Conservation (phyloP, 2,329 filamentous ascomycete genomes). For the Coleophoma crateriformis region DNA sequence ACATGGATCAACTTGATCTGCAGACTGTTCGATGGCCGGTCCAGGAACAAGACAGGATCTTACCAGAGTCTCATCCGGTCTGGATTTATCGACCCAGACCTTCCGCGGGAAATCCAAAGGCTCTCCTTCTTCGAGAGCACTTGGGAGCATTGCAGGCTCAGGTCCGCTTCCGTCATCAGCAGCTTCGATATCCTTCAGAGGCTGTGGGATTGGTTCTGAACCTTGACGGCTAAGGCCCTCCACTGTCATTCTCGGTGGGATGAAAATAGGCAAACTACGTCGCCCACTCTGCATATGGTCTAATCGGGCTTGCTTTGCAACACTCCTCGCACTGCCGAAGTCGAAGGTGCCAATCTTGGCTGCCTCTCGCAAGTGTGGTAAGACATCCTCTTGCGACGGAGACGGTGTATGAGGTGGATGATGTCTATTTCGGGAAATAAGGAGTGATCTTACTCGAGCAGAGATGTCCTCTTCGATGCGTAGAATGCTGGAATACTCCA, state of each 20-base stretch:
- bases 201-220: not conserved
- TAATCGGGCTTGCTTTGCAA: constrained; percentile 9
- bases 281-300: not conserved
- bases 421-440: constrained; percentile 18
- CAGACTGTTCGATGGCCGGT: not conserved
- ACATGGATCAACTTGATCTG: not conserved
- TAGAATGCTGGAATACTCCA: constrained; percentile 15
- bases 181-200: not conserved
- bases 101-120: not conserved
- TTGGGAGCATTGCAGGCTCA: not conserved
- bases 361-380: constrained; percentile 2
- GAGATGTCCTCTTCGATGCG: constrained; percentile 22
- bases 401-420: constrained; percentile 19
- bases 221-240: not conserved
- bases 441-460: constrained; percentile 21
- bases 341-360: constrained; percentile 11
- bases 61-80: not conserved
- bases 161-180: not conserved
- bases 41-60: not conserved
- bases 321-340: constrained; percentile 14
- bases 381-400: constrained; percentile 15
- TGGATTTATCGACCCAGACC: not conserved
- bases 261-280: not conserved
- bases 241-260: not conserved
- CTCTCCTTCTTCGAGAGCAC: not conserved